Percentiles rank a stretch among this genome's conserved stretches.
Evolutionary conservation across 129 eudicot species (phyloP).

Genomic region (Daucus carota): DNA sequence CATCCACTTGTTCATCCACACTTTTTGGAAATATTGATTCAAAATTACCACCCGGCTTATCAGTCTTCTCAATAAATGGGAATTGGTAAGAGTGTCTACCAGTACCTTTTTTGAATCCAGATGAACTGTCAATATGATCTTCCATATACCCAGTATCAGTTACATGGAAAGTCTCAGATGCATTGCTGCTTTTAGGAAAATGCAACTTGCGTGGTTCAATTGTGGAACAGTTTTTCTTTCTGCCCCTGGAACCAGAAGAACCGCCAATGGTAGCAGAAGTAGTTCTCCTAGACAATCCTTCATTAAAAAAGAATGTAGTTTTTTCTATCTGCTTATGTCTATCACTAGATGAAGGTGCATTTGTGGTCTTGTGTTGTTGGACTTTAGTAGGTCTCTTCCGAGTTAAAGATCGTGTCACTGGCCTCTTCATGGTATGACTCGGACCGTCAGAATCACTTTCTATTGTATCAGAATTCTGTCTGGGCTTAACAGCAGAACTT

Average conservation of each 20-base stretch:
- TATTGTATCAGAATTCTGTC: constrained; percentile 45
- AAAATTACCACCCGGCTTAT: constrained; percentile 27
- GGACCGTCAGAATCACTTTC: constrained; percentile 54
- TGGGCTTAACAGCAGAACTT: constrained; percentile 22
- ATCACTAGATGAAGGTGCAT: constrained; percentile 15
- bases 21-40: constrained; percentile 20
- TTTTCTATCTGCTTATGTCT: constrained; percentile 28
- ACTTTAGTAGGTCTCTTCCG: constrained; percentile 32
- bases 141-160: constrained; percentile 26
- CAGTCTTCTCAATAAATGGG: constrained; percentile 20
- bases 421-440: constrained; percentile 29
- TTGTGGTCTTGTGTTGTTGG: neutral
- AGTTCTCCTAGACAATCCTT: constrained; percentile 31
- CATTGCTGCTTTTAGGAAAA: constrained; percentile 16
- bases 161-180: constrained; percentile 26
- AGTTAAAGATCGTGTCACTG: constrained; percentile 50
- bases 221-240: constrained; percentile 20
- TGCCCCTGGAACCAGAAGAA: constrained; percentile 28
- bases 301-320: constrained; percentile 41
- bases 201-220: constrained; percentile 22
- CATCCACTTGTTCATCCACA: constrained; percentile 26
- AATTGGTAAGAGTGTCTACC: constrained; percentile 10
- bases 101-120: constrained; percentile 15
- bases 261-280: constrained; percentile 29
- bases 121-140: constrained; percentile 27